phyloP scores from a whole-genome alignment of 2,329 filamentous ascomycete genomes.

The Curvularia eragrostidis region DNA sequence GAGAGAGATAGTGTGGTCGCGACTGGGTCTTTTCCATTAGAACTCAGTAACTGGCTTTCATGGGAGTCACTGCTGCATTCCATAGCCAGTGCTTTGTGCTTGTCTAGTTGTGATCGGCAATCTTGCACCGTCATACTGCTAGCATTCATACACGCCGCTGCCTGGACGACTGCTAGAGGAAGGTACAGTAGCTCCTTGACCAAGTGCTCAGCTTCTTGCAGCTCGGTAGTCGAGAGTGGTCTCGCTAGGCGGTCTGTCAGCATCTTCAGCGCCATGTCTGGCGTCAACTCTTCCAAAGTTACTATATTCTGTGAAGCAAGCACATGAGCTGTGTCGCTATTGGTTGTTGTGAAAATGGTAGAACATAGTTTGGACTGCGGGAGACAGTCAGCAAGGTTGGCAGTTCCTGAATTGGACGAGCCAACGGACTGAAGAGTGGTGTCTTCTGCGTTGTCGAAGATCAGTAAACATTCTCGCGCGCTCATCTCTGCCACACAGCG shows the following conservation, averaged over 20 bases:
- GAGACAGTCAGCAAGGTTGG: not conserved
- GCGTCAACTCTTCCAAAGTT: constrained; percentile 14
- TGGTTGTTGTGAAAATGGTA: constrained; percentile 12
- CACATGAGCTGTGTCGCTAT: constrained; percentile 10
- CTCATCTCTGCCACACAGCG: constrained; percentile 1
- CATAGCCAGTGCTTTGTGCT: not conserved
- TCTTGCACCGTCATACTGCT: constrained; percentile 26
- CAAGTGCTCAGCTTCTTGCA: constrained; percentile 17
- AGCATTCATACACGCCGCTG: not conserved
- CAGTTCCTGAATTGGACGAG: constrained; percentile 2
- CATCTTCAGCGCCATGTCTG: constrained; percentile 6
- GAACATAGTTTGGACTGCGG: not conserved
- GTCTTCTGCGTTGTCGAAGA: constrained; percentile 37
- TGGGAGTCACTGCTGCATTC: constrained; percentile 45
- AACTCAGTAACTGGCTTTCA: constrained; percentile 26
- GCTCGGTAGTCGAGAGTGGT: constrained; percentile 1
- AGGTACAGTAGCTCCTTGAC: constrained; percentile 17
- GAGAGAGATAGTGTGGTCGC: not conserved
- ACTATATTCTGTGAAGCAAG: constrained; percentile 19
- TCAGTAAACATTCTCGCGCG: constrained; percentile 13
- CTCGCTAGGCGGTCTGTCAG: constrained; percentile 1
- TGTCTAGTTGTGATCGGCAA: constrained; percentile 19
- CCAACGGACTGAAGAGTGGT: constrained; percentile 13
- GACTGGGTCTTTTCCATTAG: not conserved
- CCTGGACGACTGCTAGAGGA: not conserved